Conservation (phyloP, 768 basidiomycete genomes). For the Flagelloscypha sp. region DNA sequence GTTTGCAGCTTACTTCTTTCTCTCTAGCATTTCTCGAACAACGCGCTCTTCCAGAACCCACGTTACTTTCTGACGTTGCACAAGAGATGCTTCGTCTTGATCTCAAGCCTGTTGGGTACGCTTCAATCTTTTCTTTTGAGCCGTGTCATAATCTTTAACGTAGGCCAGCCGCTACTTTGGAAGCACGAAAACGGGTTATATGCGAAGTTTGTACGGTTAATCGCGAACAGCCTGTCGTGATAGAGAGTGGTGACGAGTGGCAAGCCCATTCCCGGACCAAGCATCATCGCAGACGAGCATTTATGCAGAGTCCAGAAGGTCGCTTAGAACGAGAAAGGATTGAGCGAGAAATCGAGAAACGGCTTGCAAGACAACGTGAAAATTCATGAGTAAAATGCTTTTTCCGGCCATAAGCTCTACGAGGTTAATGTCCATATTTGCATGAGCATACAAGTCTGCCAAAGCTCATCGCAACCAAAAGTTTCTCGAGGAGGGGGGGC, state of each 20-base stretch:
- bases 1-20: not conserved
- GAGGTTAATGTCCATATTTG: no score
- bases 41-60: conserved; percentile 46
- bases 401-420: no score
- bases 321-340: no score
- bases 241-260: conserved; percentile 46
- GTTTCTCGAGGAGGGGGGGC: conserved; percentile 17
- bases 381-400: no score
- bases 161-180: conserved; percentile 52
- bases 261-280: conserved; percentile 29
- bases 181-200: conserved; percentile 45
- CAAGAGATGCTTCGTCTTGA: conserved; percentile 39
- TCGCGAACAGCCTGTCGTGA: conserved; percentile 48
- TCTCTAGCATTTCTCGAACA: conserved; percentile 47
- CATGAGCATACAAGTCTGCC: conserved; percentile 26
- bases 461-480: conserved; percentile 25
- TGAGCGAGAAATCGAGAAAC: no score
- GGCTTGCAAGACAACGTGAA: no score
- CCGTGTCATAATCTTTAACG: conserved; percentile 4
- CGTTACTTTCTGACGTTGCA: conserved; percentile 46
- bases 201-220: conserved; percentile 60
- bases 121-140: conserved; percentile 5
- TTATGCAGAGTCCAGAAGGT: no score
- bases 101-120: conserved; percentile 39
- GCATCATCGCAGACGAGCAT: no score